Base-by-base conservation (phyloP, 768 basidiomycete genomes). In the Leucosporidium yakuticum region DNA sequence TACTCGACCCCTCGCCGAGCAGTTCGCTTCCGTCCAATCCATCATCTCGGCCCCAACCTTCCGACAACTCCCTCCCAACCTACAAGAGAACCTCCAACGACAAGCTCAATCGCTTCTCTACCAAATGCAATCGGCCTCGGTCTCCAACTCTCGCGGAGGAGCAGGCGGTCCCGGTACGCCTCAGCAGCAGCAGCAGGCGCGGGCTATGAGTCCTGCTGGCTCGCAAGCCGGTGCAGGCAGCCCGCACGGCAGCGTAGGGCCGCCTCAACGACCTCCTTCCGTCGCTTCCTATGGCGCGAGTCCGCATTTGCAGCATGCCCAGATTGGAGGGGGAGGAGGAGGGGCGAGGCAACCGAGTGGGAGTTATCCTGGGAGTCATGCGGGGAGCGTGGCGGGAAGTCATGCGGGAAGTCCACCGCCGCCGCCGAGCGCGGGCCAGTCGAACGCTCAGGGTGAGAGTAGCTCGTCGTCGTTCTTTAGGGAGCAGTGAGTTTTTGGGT, bases 371-470 rank as follows among this genome's bases (percentile, higher is more conserved):
- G 64, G n/a, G 19, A 1, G 21, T 14, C 44, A 17, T 23, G 48
- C 51, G 17, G 62, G 56, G 7, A 64, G 62, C 34, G 39, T 53
- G 39, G 63, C 47, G 2, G 69, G 60, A 4, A 65, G 64, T 23
- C 54, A 58, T 20, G 69, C 69, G 23, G 69, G 70, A 12, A 67
- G 66, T 23, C 66, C 67, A 4, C 67, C 70, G 9, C 56, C 57
- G 32, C 50, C 47, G 49, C 14, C 21, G 39, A 3, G 6, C 11
- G 39, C 6, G 39, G 39, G 17, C 8, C n/a, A 3, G 39, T 15
- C 39, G 39, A 44, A 15, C 39, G 50, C 50, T 20, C 62, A n/a
- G 31, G 49, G 36, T 51, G 17, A 9, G 57, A 58, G 57, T 23
- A 58, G 57, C 34, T 64, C 62, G 12, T 65, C 59, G n/a, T 27